phyloP scores from a whole-genome alignment of 2,329 filamentous ascomycete genomes.

The Piedraia hortae region DNA sequence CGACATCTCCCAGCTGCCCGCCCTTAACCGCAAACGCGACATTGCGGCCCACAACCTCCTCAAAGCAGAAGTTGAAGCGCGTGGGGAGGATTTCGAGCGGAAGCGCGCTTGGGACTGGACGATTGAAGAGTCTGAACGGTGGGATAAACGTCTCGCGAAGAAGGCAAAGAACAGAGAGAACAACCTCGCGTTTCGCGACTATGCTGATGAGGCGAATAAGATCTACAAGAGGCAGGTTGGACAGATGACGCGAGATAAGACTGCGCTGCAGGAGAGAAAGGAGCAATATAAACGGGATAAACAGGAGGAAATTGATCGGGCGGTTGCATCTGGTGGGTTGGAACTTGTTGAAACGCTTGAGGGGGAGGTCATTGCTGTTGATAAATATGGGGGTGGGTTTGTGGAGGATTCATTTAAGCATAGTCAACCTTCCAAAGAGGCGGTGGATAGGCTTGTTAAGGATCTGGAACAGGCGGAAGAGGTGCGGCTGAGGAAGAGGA shows the following conservation, averaged over 20 bases:
- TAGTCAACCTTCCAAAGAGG: conserved; percentile 64
- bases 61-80: conserved; percentile 66
- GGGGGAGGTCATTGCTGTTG: conserved; percentile 79
- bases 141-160: conserved; percentile 77
- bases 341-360: conserved; percentile 91
- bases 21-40: conserved; percentile 62
- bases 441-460: conserved; percentile 62
- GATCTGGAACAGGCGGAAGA: conserved; percentile 80
- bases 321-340: conserved; percentile 57
- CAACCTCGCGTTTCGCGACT: conserved; percentile 74
- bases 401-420: conserved; percentile 48
- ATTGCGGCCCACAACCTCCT: conserved; percentile 78
- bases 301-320: conserved; percentile 55
- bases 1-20: conserved; percentile 48
- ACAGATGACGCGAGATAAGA: conserved; percentile 31
- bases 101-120: conserved; percentile 99
- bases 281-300: conserved; percentile 74
- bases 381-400: conserved; percentile 75
- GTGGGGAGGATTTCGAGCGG: conserved; percentile 80
- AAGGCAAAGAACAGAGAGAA: conserved; percentile 57
- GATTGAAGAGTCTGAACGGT: conserved; percentile 71
- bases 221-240: conserved; percentile 78
- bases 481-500: conserved; percentile 56
- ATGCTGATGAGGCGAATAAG: conserved; percentile 64
- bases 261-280: conserved; percentile 16